Percentiles rank a stretch among this genome's conserved stretches.
Evolutionary conservation across 2,329 filamentous ascomycete genomes (phyloP).

Genomic region (Fusarium denticulatum): DNA sequence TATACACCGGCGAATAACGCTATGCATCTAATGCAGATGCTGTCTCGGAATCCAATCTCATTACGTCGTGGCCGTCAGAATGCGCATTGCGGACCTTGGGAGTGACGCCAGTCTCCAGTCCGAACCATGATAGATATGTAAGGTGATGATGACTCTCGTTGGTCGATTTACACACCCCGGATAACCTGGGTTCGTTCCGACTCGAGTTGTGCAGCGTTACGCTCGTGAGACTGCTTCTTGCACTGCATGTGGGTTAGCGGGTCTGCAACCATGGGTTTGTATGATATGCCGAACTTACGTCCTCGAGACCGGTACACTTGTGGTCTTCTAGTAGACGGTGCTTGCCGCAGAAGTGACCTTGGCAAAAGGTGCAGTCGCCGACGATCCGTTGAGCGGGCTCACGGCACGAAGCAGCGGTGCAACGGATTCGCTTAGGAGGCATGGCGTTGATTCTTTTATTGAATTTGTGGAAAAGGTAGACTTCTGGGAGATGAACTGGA

Average conservation of each 20-base stretch:
- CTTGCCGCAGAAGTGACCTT: conserved; percentile 93
- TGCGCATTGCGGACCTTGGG: conserved; percentile 7
- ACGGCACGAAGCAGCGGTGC: conserved; percentile 89
- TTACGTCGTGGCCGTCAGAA: conserved; percentile 43
- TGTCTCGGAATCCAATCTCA: conserved; percentile 34
- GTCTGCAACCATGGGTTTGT: not conserved
- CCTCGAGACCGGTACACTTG: conserved; percentile 90
- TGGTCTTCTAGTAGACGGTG: conserved; percentile 95
- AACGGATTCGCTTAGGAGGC: conserved; percentile 82
- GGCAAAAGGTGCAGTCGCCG: conserved; percentile 95
- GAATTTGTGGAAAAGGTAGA: not conserved
- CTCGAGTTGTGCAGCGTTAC: conserved; percentile 92
- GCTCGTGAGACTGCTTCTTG: conserved; percentile 96
- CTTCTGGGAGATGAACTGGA: not conserved
- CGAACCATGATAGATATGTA: conserved; percentile 2
- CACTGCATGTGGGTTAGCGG: conserved; percentile 62
- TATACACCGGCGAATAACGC: conserved; percentile 41
- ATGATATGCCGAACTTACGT: conserved; percentile 64
- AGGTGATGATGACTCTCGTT: not conserved
- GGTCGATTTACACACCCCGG: conserved; percentile 76
- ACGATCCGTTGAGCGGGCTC: conserved; percentile 90
- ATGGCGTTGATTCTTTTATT: conserved; percentile 52
- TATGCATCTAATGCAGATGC: conserved; percentile 32
- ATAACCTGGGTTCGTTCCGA: conserved; percentile 93
- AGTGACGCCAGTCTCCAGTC: conserved; percentile 35